Base-by-base conservation (phyloP, 192 early-diverging fungal genomes). In the Diversispora eburnea region DNA sequence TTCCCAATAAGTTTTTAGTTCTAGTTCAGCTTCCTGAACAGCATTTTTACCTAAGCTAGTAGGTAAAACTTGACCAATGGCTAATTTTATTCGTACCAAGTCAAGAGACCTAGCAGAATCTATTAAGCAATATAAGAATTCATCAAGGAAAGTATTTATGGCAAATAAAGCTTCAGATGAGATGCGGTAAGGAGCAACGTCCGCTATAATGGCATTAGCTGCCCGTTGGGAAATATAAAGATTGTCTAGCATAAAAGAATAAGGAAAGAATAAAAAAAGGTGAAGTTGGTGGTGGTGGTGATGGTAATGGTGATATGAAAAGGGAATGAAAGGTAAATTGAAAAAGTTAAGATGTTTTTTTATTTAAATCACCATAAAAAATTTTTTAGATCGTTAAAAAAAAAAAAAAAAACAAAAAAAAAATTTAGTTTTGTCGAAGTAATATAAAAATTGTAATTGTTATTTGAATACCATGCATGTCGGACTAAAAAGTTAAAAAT, bases 201-300 rank as follows among this genome's bases (percentile, higher is more conserved):
- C 84, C 1, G 83, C 78, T 73, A 88, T 76, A 77, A 88, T 88
- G 70, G 86, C 84, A 75, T 84, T 88, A 3, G 86, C 86, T 56
- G 85, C 84, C 72, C 84, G 81, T 80, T 87, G 81, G 64, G 84
- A 84, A 59, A 87, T 85, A 70, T 87, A 87, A 60, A 79, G 83
- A 70, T 79, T 82, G 77, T 86, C 85, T 77, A 70, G 25, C 67
- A 70, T 70, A 69, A 17, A 54, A 70, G 52, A 55, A 25, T 33
- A 33, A 33, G 25, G 57, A 8, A 15, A 58, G 25, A 58, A 58
- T 8, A 15, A 6, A 10, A 22, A 58, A 58, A 58, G 20, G 57
- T 22, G 10, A 58, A 58, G 57, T 19, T 57, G 56, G 22, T 22
- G 19, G 52, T 57, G 25, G 25, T 33, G 25, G 25, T 33, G 25